Evolutionary conservation across 179 eudicot species (phyloP), one percentile per base, ranked within the genome.

Genomic region (Patellifolia procumbens): DNA sequence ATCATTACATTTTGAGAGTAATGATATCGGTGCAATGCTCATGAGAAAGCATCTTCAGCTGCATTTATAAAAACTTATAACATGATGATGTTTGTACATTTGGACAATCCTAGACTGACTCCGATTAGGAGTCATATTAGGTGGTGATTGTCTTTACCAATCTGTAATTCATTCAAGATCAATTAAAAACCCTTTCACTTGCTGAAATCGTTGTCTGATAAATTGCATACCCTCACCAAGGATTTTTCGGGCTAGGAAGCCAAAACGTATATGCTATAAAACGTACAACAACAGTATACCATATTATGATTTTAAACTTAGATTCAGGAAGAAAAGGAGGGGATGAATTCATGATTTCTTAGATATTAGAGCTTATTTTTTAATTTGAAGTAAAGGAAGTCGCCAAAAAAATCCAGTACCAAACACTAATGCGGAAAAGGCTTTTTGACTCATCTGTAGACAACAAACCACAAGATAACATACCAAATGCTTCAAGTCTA

Each of bases 161-260:
- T 68, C 13, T 46, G 56, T 45, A 15, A 13, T 26, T 55, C 75
- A 51, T 55, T 52, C 11, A 32, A 48, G 35, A 62, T 63, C 3
- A 32, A 64, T n/a, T 49, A 29, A n/a, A n/a, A 62, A 31, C 22
- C 31, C 46, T 74, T 65, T 31, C 35, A 39, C 39, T 5, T 8
- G 34, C 58, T 74, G 22, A 16, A 24, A 22, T 74, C n/a, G 55
- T 45, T n/a, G 48, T 37, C n/a, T 3, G 0, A 59, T 19, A n/a
- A 72, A 72, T 35, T 72, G 48, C 28, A 72, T 16, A 72, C 8
- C 58, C 43, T 53, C n/a, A n/a, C 32, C 63, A 55, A 34, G 42
- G 32, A 56, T 16, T 56, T 34, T 7, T 13, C 45, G 20, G 20
- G n/a, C 20, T 1, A 39, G 45, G 45, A 39, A 39, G 45, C 45